These are phyloP conservation scores for Polytrichum commune DNA, from an alignment of 225 moss, liverwort and hornwort genomes.

Conservation along the genomic window DNA sequence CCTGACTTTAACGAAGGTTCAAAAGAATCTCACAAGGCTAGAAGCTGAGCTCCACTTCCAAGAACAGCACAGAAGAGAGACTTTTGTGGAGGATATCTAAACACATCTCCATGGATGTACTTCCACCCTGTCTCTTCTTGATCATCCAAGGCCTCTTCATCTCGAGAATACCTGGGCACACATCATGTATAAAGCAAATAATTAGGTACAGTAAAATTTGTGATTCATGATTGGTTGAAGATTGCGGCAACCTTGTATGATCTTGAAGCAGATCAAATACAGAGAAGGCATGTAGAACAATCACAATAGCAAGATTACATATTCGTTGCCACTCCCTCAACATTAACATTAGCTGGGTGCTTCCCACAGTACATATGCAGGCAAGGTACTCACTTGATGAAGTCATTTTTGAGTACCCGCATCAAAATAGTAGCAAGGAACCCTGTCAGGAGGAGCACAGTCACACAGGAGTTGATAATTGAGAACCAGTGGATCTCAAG, in stretches of 20 bases:
- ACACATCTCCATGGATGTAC: constrained; percentile 96
- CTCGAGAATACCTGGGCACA: constrained; percentile 74
- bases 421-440: constrained; percentile 95
- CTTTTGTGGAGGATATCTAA: constrained; percentile 81
- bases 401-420: constrained; percentile 98
- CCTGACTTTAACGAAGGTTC: background rate
- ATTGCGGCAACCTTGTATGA: no score
- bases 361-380: background rate
- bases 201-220: no score
- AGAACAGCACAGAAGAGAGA: constrained; percentile 94
- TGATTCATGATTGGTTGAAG: no score
- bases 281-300: no score
- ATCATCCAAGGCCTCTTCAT: constrained; percentile 83
- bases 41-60: constrained; percentile 91
- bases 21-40: constrained; percentile 68
- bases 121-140: constrained; percentile 99
- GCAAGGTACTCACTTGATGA: constrained; percentile 74
- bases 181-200: background rate
- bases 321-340: no score
- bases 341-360: no score
- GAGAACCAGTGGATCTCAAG: constrained; percentile 99
- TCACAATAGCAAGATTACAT: no score
- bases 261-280: no score
- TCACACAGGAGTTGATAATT: constrained; percentile 95
- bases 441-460: constrained; percentile 86